These are phyloP conservation scores for Telfairia occidentalis DNA, from an alignment of 331 rosid genomes.

Conservation along the genomic window DNA sequence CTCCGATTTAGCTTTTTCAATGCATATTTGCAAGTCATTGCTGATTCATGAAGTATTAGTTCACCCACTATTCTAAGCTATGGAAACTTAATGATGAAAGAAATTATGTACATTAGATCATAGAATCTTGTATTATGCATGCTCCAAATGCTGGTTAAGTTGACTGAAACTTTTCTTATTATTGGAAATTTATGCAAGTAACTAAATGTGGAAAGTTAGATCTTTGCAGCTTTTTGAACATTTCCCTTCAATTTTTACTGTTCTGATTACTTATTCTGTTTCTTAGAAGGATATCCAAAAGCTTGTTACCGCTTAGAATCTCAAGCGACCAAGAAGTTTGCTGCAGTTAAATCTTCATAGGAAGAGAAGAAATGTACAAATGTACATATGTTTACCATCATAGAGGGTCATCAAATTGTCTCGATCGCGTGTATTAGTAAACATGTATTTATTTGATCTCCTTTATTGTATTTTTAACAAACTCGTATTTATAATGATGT, in stretches of 20 bases:
- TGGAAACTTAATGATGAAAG: not conserved
- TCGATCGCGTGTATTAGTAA: not conserved
- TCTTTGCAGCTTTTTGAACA: too few relatives aligned
- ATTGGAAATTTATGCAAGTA: not conserved
- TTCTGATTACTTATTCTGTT: not conserved
- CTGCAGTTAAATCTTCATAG: not conserved
- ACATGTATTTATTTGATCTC: not conserved
- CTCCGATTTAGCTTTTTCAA: not conserved
- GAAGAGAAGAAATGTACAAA: not conserved
- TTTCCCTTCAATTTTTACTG: not conserved
- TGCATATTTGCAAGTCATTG: not conserved
- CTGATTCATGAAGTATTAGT: too few relatives aligned
- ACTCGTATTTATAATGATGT: not conserved
- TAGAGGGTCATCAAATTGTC: not conserved
- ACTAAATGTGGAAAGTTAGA: not conserved
- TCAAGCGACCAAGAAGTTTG: not conserved
- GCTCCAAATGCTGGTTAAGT: not conserved
- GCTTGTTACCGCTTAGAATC: slow-evolving; percentile 48
- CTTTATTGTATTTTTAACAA: not conserved
- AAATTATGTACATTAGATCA: not conserved
- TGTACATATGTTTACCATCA: not conserved
- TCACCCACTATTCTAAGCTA: not conserved
- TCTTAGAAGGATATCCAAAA: slow-evolving; percentile 82
- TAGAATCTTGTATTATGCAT: not conserved
- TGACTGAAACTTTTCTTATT: not conserved